Percentiles rank a stretch among this genome's conserved stretches.
These are phyloP conservation scores for Exophiala xenobiotica DNA, from an alignment of 2,329 filamentous ascomycete species.

Conservation along the genomic window DNA sequence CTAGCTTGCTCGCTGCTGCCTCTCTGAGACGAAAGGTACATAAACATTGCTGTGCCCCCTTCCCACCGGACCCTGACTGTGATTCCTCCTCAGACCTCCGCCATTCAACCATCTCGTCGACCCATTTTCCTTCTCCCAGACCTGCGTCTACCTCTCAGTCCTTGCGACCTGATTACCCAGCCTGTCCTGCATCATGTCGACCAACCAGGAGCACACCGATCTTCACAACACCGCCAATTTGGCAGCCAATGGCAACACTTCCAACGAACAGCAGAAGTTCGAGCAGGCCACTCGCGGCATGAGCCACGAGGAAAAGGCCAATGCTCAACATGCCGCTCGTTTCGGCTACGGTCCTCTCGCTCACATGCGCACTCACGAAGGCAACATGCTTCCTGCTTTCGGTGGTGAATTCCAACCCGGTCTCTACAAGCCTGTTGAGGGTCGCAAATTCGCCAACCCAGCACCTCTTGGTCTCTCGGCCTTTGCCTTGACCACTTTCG, in stretches of 20 bases:
- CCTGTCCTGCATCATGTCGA: conserved; percentile 17
- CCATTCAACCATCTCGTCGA: not conserved
- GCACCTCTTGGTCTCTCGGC: conserved; percentile 73
- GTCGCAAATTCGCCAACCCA: conserved; percentile 74
- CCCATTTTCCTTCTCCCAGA: not conserved
- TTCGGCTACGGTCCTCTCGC: conserved; percentile 55
- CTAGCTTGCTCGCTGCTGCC: not conserved
- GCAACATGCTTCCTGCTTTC: conserved; percentile 53
- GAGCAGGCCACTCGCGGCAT: conserved; percentile 35
- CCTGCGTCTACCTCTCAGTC: not conserved
- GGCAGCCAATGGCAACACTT: conserved; percentile 11
- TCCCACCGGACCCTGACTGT: not conserved
- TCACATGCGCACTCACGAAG: conserved; percentile 46
- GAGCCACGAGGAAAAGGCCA: conserved; percentile 46
- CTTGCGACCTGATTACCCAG: too few species aligned
- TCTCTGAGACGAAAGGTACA: conserved; percentile 8
- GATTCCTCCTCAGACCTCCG: not conserved
- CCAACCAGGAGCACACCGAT: conserved; percentile 18
- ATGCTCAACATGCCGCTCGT: conserved; percentile 45
- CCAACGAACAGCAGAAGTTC: conserved; percentile 17
- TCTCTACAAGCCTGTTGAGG: conserved; percentile 62
- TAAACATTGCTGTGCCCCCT: conserved; percentile 12
- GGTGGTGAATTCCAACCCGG: conserved; percentile 74
- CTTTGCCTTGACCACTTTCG: conserved; percentile 81
- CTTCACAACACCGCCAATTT: conserved; percentile 7